These are phyloP conservation scores for Xylaria sp. DNA, from an alignment of 2,329 filamentous ascomycete species.

Conservation along the genomic window DNA sequence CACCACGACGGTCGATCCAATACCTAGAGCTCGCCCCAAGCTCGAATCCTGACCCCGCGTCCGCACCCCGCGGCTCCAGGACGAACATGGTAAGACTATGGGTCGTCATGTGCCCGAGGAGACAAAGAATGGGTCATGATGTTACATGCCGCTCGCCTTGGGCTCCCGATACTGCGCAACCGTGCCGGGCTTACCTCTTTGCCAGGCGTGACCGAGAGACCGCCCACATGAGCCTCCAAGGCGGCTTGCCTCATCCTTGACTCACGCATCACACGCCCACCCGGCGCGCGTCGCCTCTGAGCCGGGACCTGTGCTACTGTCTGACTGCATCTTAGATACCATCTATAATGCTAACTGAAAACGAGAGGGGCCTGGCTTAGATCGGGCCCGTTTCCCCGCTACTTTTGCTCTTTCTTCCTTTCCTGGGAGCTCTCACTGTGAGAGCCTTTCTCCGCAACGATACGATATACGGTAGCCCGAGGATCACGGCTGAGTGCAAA, in stretches of 20 bases:
- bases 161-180: constrained; percentile 8
- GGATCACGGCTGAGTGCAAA: background rate
- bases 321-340: background rate
- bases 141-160: constrained; percentile 9
- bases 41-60: constrained; percentile 17
- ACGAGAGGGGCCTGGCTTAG: background rate
- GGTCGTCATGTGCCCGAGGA: constrained; percentile 4
- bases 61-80: constrained; percentile 23
- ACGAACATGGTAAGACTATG: constrained; percentile 17
- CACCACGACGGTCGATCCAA: background rate
- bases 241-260: constrained; percentile 18
- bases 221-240: constrained; percentile 32
- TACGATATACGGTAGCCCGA: background rate
- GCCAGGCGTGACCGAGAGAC: constrained; percentile 18
- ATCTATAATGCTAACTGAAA: background rate
- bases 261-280: constrained; percentile 27
- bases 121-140: constrained; percentile 11
- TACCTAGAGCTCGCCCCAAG: constrained; percentile 6
- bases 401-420: background rate
- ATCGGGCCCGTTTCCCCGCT: constrained; percentile 12
- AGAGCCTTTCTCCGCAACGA: background rate
- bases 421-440: background rate
- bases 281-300: constrained; percentile 16
- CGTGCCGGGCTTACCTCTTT: constrained; percentile 3
- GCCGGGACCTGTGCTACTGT: constrained; percentile 12